Evolutionary conservation across 306 rosid genomes (phyloP), one percentile per base, ranked within the genome.

Genomic region (Acacia crassicarpa): DNA sequence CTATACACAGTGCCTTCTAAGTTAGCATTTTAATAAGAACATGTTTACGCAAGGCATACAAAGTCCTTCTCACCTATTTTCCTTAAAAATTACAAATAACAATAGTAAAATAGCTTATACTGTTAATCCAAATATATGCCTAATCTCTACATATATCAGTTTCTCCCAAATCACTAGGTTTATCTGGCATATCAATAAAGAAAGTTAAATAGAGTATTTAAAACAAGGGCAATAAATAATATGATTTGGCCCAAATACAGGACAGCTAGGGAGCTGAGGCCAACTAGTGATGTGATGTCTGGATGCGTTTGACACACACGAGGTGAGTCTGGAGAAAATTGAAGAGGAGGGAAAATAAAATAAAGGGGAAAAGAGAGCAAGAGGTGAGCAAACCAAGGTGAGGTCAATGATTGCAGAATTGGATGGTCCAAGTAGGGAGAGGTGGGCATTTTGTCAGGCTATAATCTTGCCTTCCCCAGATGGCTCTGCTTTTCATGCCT

Each of bases 381-480:
- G 23, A 17, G 67, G 58, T 83, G 90, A 67, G 91, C 90, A 83
- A 82, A 85, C 87, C 86, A 75, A 72, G 27, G 23, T 51, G 58
- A 20, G 33, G 54, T 82, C 86, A 90, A 87, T 91, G 84, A 89
- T 88, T 89, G 88, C 81, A 86, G 87, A 76, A 82, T 81, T 74
- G 75, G 56, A 82, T 80, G 77, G 81, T 78, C 76, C 82, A 87
- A 58, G 81, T 70, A 53, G 1, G 19, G 51, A 72, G n/a, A 17
- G 22, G 5, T 0, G 58, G 0, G 13, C 81, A 40, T 67, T 14
- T 17, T 74, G 83, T 72, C 87, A 81, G 84, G 83, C 86, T 82
- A 66, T 11, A 81, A 86, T 86, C 70, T 87, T 44, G 62, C 76
- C 53, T 30, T 20, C 59, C 74, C n/a, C 38, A 13, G 40, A 6